Evolutionary conservation across 208 protist species (phyloP), one percentile per base, ranked within the genome.

Genomic region (Trypanosoma platydactyli): DNA sequence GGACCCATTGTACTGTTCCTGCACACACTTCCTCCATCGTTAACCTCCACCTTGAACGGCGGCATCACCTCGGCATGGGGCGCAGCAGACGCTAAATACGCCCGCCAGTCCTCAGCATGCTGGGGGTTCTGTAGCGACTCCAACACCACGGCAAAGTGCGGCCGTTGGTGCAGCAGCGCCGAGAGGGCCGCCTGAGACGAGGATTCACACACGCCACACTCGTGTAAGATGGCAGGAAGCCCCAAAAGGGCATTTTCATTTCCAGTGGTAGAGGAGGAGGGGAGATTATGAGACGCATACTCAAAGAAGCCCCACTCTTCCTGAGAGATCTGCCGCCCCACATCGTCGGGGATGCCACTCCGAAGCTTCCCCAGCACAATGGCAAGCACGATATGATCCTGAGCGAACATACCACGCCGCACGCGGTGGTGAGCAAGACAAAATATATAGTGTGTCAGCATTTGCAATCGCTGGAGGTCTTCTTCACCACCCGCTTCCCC

Each of bases 301-400:
- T 84, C 71, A 45, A 86, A 74, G 56, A 64, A 77, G 18, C 83
- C 74, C 90, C 90, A 95, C 73, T 95, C 90, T 12, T 83, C 77
- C 46, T 83, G 65, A 40, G 53, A 50, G 22, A 91, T 76, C n/a
- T 66, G 63, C 5, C 57, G 49, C 49, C 68, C 56, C 11, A 85
- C 27, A 35, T 35, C 45, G 27, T 64, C 57, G 18, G 48, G 30
- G 66, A 96, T 80, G 16, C 74, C 51, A 79, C 95, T 89, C 33
- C 83, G 83, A 52, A 99, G 86, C 66, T 97, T 92, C 12, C 95
- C 92, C 4, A 99, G 86, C 24, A 90, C 74, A 18, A 99, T 68
- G 7, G 90, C 97, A 67, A 99, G 91, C 16, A 97, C 76, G 22
- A 98, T 69, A 57, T 98, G 84, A 70, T 99, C 95, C 41, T 92